These are phyloP conservation scores for Geosmithia morbida DNA, from an alignment of 2,329 filamentous ascomycete species.

Conservation along the genomic window DNA sequence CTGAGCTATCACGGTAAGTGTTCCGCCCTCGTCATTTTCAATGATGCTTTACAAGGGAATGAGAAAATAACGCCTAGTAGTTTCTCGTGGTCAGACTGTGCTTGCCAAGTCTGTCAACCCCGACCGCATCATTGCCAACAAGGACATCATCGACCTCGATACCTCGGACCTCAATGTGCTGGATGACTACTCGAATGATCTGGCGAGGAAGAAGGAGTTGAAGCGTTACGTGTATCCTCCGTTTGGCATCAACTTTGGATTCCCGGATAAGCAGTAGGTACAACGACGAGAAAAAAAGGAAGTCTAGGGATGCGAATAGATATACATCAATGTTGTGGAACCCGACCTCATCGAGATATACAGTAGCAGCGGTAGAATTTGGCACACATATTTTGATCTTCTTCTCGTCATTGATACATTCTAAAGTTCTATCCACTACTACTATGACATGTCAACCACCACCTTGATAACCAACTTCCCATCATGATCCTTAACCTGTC, in stretches of 20 bases:
- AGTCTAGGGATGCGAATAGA: background rate
- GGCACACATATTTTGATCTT: background rate
- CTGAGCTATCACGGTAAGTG: conserved; percentile 58
- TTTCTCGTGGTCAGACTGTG: conserved; percentile 54
- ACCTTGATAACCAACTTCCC: conserved; percentile 66
- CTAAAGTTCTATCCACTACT: background rate
- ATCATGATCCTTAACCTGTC: conserved; percentile 51
- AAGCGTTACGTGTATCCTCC: conserved; percentile 54
- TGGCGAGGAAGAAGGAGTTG: conserved; percentile 34
- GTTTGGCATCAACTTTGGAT: conserved; percentile 55
- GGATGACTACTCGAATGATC: conserved; percentile 35
- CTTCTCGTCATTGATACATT: background rate
- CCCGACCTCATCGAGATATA: too few relatives aligned
- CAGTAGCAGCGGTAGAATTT: too few relatives aligned
- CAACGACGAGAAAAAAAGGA: background rate
- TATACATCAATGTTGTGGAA: background rate
- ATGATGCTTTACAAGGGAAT: conserved; percentile 4
- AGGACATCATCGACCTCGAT: conserved; percentile 47
- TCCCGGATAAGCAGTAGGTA: conserved; percentile 45
- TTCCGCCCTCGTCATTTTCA: background rate
- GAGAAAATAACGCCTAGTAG: conserved; percentile 19
- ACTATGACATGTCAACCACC: conserved; percentile 33
- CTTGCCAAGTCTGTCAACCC: conserved; percentile 60
- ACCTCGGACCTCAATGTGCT: conserved; percentile 46
- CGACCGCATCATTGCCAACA: conserved; percentile 56